Evolutionary conservation across 2,329 filamentous ascomycete species (phyloP), one percentile per base, ranked within the genome.

Genomic region (Mycogone perniciosa): DNA sequence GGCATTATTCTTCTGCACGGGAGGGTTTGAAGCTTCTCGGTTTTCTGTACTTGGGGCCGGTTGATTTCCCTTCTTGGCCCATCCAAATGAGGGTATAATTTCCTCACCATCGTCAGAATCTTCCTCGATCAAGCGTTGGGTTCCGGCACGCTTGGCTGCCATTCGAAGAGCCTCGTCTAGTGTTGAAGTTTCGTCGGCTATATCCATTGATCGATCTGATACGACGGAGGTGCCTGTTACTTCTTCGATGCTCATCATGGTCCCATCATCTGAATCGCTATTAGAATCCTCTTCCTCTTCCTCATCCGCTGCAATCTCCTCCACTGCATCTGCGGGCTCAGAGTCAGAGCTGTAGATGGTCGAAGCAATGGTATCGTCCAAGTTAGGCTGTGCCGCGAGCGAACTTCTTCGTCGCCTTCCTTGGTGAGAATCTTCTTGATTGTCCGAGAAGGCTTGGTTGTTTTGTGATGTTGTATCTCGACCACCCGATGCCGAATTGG

Each of bases 191-290:
- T 87, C 88, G 47, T 64, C 67, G 3, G 84, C 86, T 13, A 81
- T 81, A 13, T 80, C 84, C 30, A 75, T 75, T 45, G 69, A 75
- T 35, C 79, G 77, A 2, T 76, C 74, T 7, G 86, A 87, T 41
- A 76, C 79, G 41, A 81, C 71, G 11, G 86, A 87, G 29, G 81
- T 84, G 31, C 81, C 81, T 2, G 86, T 89, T 55, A 85, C 79
- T 59, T 91, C 87, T 51, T 93, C 88, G 41, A 95, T 73, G 34
- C 85, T 92, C 83, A 91, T 89, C 67, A 88, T 85, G 1, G 88
- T 91, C 31, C 83, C 86, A 57, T 88, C 86, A 45, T 85, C 84
- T 40, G 88, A 85, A 55, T 86, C 79, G 7, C 75, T 79, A 27
- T 73, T 75, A 2, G 67, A 70, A 34, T 75, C 58, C 56, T 71